Evolutionary conservation across 768 basidiomycete genomes (phyloP).

Genomic region (Gloeophyllum trabeum): DNA sequence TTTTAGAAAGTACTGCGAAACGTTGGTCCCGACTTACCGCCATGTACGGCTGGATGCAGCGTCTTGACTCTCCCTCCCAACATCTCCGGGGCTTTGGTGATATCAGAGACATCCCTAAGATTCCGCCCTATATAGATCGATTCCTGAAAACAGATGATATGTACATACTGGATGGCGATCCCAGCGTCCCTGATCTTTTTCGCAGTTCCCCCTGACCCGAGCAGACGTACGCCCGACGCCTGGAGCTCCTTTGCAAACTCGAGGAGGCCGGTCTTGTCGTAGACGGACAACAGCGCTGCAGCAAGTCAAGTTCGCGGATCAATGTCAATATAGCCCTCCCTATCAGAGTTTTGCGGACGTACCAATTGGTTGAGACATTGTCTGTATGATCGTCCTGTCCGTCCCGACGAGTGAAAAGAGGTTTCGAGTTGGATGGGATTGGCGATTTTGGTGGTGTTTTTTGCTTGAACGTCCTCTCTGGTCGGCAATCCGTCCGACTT

Average conservation of each 20-base stretch:
- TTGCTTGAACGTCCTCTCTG: too few relatives aligned
- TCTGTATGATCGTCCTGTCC: too few relatives aligned
- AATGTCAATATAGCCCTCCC: too few relatives aligned
- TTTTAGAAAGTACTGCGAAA: too few relatives aligned
- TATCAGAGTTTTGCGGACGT: too few relatives aligned
- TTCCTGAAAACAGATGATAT: too few relatives aligned
- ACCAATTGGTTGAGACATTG: too few relatives aligned
- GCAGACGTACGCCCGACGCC: constrained; percentile 70
- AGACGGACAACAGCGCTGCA: constrained; percentile 85
- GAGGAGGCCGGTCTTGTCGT: constrained; percentile 87
- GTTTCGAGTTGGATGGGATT: too few relatives aligned
- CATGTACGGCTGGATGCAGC: constrained; percentile 94
- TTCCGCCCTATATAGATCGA: constrained; percentile 21
- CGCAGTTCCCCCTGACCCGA: constrained; percentile 96
- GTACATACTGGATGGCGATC: constrained; percentile 80
- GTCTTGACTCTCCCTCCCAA: constrained; percentile 97
- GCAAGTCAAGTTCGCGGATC: constrained; percentile 13
- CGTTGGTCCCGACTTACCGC: constrained; percentile 53
- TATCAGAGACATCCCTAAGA: constrained; percentile 86
- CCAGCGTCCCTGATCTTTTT: constrained; percentile 95
- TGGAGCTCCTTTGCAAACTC: constrained; percentile 83
- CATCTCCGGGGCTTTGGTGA: constrained; percentile 99
- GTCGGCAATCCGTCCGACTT: too few relatives aligned
- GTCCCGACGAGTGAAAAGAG: too few relatives aligned
- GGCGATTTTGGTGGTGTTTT: too few relatives aligned